These are phyloP conservation scores for Lasiodiplodia sp. DNA, from an alignment of 2,329 filamentous ascomycete genomes.

Conservation along the genomic window DNA sequence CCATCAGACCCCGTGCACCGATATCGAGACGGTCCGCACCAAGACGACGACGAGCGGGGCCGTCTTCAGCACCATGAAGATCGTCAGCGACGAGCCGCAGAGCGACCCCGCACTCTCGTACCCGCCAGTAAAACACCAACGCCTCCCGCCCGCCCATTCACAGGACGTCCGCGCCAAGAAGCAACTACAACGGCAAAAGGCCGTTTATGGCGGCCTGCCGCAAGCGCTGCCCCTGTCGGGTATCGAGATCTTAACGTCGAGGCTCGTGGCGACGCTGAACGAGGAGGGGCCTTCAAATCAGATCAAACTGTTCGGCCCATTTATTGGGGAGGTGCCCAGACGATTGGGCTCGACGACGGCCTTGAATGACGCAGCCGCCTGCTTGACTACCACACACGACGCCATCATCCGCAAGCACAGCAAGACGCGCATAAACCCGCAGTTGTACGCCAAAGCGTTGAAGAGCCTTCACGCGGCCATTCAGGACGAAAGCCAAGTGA, in stretches of 20 bases:
- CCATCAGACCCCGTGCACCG: constrained; percentile 20
- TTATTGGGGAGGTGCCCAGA: constrained; percentile 23
- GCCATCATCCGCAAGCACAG: constrained; percentile 12
- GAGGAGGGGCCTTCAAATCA: constrained; percentile 20
- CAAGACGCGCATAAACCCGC: constrained; percentile 9
- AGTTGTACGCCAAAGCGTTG: constrained; percentile 27
- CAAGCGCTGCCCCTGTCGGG: background rate
- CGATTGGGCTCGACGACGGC: constrained; percentile 16
- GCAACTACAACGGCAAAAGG: background rate
- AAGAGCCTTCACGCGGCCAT: constrained; percentile 21
- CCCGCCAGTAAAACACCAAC: background rate
- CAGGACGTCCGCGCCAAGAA: background rate
- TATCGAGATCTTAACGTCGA: constrained; percentile 11
- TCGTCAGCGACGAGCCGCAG: constrained; percentile 18
- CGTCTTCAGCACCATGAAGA: constrained; percentile 25
- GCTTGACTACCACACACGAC: constrained; percentile 17
- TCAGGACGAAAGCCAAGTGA: background rate
- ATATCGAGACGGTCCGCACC: constrained; percentile 23
- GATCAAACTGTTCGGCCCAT: constrained; percentile 23
- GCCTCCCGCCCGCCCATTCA: background rate
- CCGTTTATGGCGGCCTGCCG: constrained; percentile 6
- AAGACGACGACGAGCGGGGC: constrained; percentile 5
- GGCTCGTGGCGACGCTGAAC: constrained; percentile 20
- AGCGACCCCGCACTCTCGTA: background rate
- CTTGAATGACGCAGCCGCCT: constrained; percentile 16